Evolutionary conservation across 345 rosid species (phyloP).

Genomic region (Eucalyptus regnans): DNA sequence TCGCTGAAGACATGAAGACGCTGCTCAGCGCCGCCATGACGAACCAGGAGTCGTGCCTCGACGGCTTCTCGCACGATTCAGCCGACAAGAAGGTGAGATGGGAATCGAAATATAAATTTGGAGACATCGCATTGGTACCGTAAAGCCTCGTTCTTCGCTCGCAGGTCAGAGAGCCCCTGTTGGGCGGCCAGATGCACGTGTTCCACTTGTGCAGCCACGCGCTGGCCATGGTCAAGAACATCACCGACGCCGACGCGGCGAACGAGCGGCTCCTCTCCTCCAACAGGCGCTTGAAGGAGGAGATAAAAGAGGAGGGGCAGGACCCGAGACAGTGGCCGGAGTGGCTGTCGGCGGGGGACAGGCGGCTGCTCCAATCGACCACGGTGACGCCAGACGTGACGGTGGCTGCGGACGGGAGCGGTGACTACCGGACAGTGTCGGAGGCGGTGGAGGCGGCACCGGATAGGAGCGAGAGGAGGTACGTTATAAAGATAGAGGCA

Average conservation of each 20-base stretch:
- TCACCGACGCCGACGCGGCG: conserved; percentile 20
- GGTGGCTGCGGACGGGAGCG: conserved; percentile 92
- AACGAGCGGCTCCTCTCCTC: not conserved
- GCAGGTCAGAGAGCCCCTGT: conserved; percentile 1
- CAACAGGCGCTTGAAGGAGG: not conserved
- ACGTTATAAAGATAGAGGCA: conserved; percentile 61
- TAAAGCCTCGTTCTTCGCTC: not conserved
- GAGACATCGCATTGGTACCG: not conserved
- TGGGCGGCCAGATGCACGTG: conserved; percentile 15
- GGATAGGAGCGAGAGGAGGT: conserved; percentile 38
- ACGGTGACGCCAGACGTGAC: conserved; percentile 42
- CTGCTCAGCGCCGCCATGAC: conserved; percentile 47
- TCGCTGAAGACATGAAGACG: conserved; percentile 17
- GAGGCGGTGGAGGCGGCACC: conserved; percentile 78
- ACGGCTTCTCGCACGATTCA: conserved; percentile 40
- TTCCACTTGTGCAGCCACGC: conserved; percentile 21
- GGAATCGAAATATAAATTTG: not conserved
- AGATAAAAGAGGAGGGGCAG: not conserved
- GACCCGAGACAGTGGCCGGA: conserved; percentile 33
- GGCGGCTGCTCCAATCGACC: conserved; percentile 55
- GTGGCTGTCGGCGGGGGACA: conserved; percentile 71
- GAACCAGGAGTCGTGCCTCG: conserved; percentile 51
- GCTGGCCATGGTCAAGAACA: conserved; percentile 37
- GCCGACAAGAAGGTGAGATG: conserved; percentile 12
- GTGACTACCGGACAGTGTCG: conserved; percentile 39